Evolutionary conservation across 352 stramenopile genomes (phyloP), one percentile per base, ranked within the genome.

Genomic region (Pythium utonaiense): DNA sequence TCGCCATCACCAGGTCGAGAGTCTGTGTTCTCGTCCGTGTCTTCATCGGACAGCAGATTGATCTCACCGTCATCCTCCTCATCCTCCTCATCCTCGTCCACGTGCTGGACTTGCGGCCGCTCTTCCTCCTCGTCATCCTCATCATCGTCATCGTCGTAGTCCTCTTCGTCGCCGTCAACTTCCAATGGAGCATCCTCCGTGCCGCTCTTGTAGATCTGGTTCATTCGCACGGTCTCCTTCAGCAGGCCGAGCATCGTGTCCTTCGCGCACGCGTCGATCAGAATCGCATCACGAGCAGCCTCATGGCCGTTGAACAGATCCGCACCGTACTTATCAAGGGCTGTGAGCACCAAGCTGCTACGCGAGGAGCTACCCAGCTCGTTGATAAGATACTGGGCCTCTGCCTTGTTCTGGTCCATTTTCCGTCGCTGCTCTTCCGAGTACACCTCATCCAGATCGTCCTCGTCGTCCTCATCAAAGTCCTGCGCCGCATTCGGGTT

Each of bases 221-320:
- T 70, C 48, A 83, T 60, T 25, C 70, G 66, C 48, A 86, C 77
- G n/a, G 80, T 75, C 9, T 90, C 78, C 3, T 73, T 66, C 64
- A 90, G 70, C 3, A 87, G 54, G 17, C 63, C 74, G 31, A 90
- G 61, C 24, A 88, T 77, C 19, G 73, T 69, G 19, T 86, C 76
- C 10, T 88, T 70, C 5, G 70, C 69, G 55, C 78, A 90, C 0
- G 80, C 80, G 44, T 86, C 80, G 9, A 90, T 57, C 7, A 90
- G 57, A 28, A 90, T 83, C 0, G 70, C 76, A 44, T 90, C 80
- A 30, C 80, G 78, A 5, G 74, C 74, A 9, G 64, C 45, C 52
- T 90, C 80, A 47, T 87, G 80, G 17, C 76, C 76, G 9, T 75
- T 75, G 51, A 90, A 87, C 21, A 88, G 53, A 62, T 87, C 78